Base-by-base conservation (phyloP, 2,329 filamentous ascomycete genomes). In the Aspergillus glaucus region DNA sequence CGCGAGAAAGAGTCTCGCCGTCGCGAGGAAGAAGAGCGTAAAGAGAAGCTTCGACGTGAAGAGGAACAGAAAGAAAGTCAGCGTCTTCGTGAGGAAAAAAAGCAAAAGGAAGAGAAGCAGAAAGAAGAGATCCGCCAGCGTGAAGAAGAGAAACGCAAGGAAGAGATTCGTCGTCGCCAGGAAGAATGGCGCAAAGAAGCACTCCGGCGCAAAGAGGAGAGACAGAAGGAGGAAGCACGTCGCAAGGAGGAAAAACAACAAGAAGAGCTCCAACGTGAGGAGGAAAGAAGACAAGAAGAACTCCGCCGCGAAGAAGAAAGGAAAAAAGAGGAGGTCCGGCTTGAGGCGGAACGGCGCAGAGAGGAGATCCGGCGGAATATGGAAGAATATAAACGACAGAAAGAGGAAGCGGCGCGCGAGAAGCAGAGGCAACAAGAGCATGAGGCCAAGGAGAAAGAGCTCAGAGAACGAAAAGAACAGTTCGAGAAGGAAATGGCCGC, bases 401-500 rank as follows among this genome's bases (percentile, higher is more conserved):
- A 67, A 43, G 64, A 70, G 44, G 66, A 66, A 49, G 60, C 68
- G 55, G 58, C 63, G 44, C 61, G 64, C 43, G 68, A 72, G 49
- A 66, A 67, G 43, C 62, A 71, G 46, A 60, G 61, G 39, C 60
- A 70, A 47, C 62, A 65, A 1, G 69, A 72, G 48, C 64, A 66
- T 21, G 69, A 72, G 48, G 64, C 62, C 8, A 69, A 70, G 59
- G 69, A 72, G 50, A 62, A 62, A 36, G 67, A 71, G 47, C 54
- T 69, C 28, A 62, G 62, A 37, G 66, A 70, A 52, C 67, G 67
- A 28, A 66, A 65, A 39, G 68, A 71, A 52, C 68, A 70, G 47
- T 59, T 70, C 15, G 69, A 71, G 53, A 61, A 53, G 22, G 65
- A 67, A 45, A 65, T 66, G 56, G 63, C 64, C n/a, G 62, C 59